These are phyloP conservation scores for Eurotiales sp. DNA, from an alignment of 2,329 filamentous ascomycete species.

Conservation along the genomic window DNA sequence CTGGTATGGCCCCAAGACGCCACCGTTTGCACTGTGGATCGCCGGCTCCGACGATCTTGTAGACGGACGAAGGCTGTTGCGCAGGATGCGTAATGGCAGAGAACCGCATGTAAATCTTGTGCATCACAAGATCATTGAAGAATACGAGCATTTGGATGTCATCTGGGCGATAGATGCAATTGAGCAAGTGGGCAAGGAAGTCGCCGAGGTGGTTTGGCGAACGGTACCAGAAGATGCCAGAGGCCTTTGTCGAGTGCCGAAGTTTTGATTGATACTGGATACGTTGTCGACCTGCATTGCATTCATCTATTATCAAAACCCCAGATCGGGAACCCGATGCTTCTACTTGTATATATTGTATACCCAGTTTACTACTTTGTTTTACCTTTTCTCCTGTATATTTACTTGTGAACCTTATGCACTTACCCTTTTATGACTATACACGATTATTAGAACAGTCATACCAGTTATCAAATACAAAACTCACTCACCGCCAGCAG, in stretches of 20 bases:
- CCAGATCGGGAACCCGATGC: no score
- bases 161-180: conserved; percentile 90
- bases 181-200: conserved; percentile 75
- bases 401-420: no score
- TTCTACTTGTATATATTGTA: no score
- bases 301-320: no score
- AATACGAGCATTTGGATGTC: conserved; percentile 91
- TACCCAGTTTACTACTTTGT: no score
- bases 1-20: conserved; percentile 78
- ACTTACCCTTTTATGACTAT: no score
- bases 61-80: conserved; percentile 70
- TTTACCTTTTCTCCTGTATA: no score
- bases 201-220: conserved; percentile 79
- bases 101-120: conserved; percentile 80
- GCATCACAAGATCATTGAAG: conserved; percentile 76
- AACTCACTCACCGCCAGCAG: no score
- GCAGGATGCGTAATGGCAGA: conserved; percentile 68
- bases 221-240: conserved; percentile 59
- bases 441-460: no score
- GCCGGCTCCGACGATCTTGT: conserved; percentile 79
- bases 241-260: conserved; percentile 59
- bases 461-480: no score
- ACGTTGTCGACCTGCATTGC: no score
- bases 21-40: conserved; percentile 86
- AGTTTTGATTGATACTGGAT: conserved; percentile 41